phyloP scores from a whole-genome alignment of 2,329 filamentous ascomycete species.

The Monilinia laxa region DNA sequence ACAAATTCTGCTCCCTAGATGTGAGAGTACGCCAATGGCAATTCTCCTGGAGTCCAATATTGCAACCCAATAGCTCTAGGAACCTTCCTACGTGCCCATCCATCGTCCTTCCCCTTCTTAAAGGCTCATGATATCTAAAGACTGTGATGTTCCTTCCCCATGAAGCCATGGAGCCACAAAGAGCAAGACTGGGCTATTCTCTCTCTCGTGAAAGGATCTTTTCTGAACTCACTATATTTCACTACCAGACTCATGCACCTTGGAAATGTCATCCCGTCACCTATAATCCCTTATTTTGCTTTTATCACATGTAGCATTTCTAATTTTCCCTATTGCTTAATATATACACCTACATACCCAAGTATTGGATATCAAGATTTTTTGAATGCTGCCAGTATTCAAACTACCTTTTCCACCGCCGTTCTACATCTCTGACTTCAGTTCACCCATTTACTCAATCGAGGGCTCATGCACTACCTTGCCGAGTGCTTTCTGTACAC shows the following conservation, averaged over 20 bases:
- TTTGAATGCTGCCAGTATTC: background rate
- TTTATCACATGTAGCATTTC: background rate
- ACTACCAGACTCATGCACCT: background rate
- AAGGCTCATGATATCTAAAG: background rate
- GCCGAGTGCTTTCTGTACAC: conserved; percentile 11
- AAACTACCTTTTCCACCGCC: background rate
- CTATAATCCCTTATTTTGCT: background rate
- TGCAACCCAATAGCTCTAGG: background rate
- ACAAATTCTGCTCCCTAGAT: rapidly evolving
- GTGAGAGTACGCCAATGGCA: background rate
- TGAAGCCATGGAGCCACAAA: background rate
- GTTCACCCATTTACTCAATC: background rate
- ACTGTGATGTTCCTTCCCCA: background rate
- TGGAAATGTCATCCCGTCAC: conserved; percentile 13
- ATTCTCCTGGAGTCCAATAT: background rate
- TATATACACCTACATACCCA: too few relatives aligned
- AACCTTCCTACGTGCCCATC: background rate
- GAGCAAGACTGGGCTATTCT: background rate
- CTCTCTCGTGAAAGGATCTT: background rate
- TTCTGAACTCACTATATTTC: background rate
- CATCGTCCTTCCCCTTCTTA: background rate
- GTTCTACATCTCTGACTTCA: background rate
- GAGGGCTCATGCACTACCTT: background rate
- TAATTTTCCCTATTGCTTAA: background rate
- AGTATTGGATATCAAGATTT: conserved; percentile 1